Conservation (phyloP, 805 yeast species). For the Naumovozyma dairenensis region DNA sequence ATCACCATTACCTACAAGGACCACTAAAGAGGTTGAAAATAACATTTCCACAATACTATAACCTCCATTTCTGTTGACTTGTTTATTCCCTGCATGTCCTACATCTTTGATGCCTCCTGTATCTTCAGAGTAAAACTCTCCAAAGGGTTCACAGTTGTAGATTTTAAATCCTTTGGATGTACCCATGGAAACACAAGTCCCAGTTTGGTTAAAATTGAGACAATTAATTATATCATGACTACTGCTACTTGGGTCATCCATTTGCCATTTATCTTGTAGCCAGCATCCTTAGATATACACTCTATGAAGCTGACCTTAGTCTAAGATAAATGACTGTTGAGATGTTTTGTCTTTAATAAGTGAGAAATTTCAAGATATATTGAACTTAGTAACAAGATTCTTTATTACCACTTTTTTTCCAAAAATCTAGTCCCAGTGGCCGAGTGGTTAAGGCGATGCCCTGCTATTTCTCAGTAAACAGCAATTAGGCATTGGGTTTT, state of each 20-base stretch:
- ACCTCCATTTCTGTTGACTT: conserved; percentile 36
- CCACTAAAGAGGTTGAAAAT: conserved; percentile 61
- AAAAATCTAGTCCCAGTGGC: conserved; percentile 70
- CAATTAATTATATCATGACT: conserved; percentile 26
- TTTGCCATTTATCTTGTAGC: too few relatives aligned
- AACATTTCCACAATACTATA: conserved; percentile 67
- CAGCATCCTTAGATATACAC: too few relatives aligned
- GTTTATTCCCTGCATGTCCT: neutral
- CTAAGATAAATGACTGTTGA: too few relatives aligned
- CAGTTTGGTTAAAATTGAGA: conserved; percentile 67
- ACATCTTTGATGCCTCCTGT: too few relatives aligned
- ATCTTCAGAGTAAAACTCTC: conserved; percentile 37
- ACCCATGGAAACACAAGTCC: conserved; percentile 62
- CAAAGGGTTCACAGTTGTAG: conserved; percentile 61
- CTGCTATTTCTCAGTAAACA: conserved; percentile 48
- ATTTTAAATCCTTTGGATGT: conserved; percentile 53
- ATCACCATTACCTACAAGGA: conserved; percentile 65
- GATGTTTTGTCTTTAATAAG: too few relatives aligned
- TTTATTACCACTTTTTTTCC: too few relatives aligned
- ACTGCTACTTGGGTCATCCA: too few relatives aligned
- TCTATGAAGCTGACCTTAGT: too few relatives aligned
- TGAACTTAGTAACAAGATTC: too few relatives aligned
- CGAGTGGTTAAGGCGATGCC: conserved; percentile 93
- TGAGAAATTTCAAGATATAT: too few relatives aligned
- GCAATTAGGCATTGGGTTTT: conserved; percentile 77